phyloP scores from a whole-genome alignment of 164 flowering plant genomes.

The Chloranthus sessilifolius region DNA sequence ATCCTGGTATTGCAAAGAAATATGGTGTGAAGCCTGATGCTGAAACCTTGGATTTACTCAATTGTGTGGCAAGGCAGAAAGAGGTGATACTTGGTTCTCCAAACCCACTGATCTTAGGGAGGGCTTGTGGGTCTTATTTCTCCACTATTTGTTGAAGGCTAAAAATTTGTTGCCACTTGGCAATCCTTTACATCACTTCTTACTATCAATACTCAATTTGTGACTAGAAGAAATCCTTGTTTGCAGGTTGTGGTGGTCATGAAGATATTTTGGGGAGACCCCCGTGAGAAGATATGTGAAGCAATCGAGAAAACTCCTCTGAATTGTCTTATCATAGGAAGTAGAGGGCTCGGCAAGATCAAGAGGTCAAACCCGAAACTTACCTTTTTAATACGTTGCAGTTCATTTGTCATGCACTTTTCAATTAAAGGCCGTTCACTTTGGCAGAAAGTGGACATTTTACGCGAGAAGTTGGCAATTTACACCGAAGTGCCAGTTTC shows the following conservation, averaged over 20 bases:
- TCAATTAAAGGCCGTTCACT: no score
- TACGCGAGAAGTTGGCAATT: no score
- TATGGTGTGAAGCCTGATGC: constrained; percentile 69
- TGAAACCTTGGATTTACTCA: constrained; percentile 64
- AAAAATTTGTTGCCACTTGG: no score
- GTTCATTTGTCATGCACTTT: not conserved
- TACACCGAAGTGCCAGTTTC: no score
- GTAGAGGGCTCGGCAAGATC: constrained; percentile 80
- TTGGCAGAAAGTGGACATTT: no score
- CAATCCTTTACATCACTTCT: no score
- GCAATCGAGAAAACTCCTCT: constrained; percentile 72
- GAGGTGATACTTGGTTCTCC: constrained; percentile 29
- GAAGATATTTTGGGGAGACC: constrained; percentile 95
- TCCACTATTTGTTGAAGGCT: no score
- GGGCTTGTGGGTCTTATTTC: no score
- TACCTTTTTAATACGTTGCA: not conserved
- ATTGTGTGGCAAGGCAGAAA: constrained; percentile 44
- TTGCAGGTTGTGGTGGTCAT: constrained; percentile 59
- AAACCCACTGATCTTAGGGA: not conserved
- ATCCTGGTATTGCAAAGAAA: constrained; percentile 55
- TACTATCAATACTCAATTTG: no score
- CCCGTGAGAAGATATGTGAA: constrained; percentile 85
- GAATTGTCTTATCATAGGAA: constrained; percentile 69
- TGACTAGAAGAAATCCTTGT: no score
- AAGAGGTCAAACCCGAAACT: constrained; percentile 39